phyloP scores from a whole-genome alignment of 2,329 filamentous ascomycete species.

The Epichloe festucae region DNA sequence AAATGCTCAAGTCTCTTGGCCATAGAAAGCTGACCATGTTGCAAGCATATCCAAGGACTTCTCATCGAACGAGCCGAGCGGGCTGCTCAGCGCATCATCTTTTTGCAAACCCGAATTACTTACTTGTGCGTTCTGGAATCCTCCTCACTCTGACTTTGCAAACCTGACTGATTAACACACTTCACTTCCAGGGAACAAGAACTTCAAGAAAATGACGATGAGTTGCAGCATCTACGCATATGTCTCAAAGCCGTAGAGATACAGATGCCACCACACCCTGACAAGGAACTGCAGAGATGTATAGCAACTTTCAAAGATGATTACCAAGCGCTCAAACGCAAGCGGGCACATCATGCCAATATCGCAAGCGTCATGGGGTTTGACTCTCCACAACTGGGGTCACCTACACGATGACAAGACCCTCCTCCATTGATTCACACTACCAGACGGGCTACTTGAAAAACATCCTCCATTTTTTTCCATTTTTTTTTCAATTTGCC shows the following conservation, averaged over 20 bases:
- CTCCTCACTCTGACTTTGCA: background rate
- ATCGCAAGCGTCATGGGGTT: slow-evolving; percentile 16
- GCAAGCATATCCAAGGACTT: slow-evolving; percentile 48
- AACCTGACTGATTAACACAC: background rate
- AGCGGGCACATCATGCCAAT: slow-evolving; percentile 23
- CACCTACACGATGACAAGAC: slow-evolving; percentile 9
- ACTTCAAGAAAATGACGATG: slow-evolving; percentile 42
- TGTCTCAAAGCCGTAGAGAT: slow-evolving; percentile 50
- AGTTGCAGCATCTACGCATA: slow-evolving; percentile 48
- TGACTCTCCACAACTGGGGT: slow-evolving; percentile 14
- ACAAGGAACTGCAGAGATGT: slow-evolving; percentile 44
- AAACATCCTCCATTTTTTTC: background rate
- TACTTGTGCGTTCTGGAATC: slow-evolving; percentile 34
- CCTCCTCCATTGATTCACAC: background rate
- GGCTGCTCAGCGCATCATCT: slow-evolving; percentile 44
- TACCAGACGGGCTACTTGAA: background rate
- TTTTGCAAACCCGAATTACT: slow-evolving; percentile 44
- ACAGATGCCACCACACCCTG: slow-evolving; percentile 37
- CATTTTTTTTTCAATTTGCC: background rate
- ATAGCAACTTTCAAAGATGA: slow-evolving; percentile 50
- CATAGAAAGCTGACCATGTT: background rate
- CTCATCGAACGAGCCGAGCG: slow-evolving; percentile 45
- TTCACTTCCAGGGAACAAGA: slow-evolving; percentile 36
- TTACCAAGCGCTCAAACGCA: slow-evolving; percentile 36
- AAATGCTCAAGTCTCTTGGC: background rate